Evolutionary conservation across 495 filamentous ascomycete genomes (phyloP).

Genomic region (Aspergillus nanangensis): DNA sequence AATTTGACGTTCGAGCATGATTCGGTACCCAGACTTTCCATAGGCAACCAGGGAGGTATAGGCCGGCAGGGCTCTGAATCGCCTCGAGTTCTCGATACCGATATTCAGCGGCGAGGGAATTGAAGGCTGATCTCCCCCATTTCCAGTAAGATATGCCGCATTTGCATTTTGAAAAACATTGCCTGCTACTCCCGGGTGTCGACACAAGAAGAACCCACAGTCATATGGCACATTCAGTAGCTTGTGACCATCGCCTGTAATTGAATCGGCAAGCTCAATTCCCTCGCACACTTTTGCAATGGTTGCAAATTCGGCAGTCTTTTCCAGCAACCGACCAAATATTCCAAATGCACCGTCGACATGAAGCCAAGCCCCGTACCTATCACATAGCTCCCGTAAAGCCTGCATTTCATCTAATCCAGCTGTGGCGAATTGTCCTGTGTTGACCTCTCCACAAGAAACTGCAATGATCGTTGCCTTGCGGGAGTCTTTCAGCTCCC

Average conservation of each 20-base stretch:
- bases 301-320: slow-evolving; percentile 51
- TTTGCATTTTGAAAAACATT: slow-evolving; percentile 79
- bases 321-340: slow-evolving; percentile 64
- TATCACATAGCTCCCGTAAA: slow-evolving; percentile 65
- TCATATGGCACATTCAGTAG: slow-evolving; percentile 96
- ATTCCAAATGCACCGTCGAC: slow-evolving; percentile 90
- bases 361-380: slow-evolving; percentile 81
- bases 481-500: slow-evolving; percentile 43
- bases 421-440: slow-evolving; percentile 71
- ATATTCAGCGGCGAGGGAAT: slow-evolving; percentile 84
- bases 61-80: slow-evolving; percentile 84
- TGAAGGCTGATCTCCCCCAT: slow-evolving; percentile 17
- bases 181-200: slow-evolving; percentile 49
- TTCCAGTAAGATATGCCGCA: slow-evolving; percentile 70
- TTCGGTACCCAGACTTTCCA: slow-evolving; percentile 62
- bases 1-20: slow-evolving; percentile 70
- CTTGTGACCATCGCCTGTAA: slow-evolving; percentile 85
- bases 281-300: slow-evolving; percentile 55
- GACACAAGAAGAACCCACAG: slow-evolving; percentile 82
- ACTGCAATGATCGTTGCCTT: slow-evolving; percentile 70
- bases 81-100: slow-evolving; percentile 85
- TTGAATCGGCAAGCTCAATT: slow-evolving; percentile 81
- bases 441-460: slow-evolving; percentile 88
- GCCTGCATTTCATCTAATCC: slow-evolving; percentile 54
- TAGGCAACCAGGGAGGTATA: slow-evolving; percentile 78